Evolutionary conservation across 2,329 filamentous ascomycete species (phyloP).

Genomic region (Ilyonectria sp.): DNA sequence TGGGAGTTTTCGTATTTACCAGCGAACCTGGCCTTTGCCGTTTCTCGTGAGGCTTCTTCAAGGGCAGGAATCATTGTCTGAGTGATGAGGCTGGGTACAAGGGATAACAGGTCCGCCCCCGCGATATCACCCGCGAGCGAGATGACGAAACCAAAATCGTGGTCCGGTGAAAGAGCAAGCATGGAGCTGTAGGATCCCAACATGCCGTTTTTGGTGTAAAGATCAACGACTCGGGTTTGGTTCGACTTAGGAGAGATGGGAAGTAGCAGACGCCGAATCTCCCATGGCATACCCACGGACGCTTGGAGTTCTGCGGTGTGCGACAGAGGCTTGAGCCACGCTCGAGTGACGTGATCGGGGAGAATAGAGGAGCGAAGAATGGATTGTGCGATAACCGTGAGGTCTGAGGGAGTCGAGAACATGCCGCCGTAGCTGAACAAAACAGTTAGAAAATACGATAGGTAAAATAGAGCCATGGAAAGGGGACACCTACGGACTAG

Average conservation of each 20-base stretch:
- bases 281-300: slow-evolving; percentile 62
- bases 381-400: slow-evolving; percentile 9
- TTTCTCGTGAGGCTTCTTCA: background rate
- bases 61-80: background rate
- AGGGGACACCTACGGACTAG: slow-evolving; percentile 15
- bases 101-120: background rate
- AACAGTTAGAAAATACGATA: background rate
- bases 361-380: slow-evolving; percentile 18
- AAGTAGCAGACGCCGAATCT: slow-evolving; percentile 55
- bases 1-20: background rate
- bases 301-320: slow-evolving; percentile 53
- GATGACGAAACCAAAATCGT: slow-evolving; percentile 49
- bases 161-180: slow-evolving; percentile 60
- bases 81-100: background rate
- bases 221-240: slow-evolving; percentile 56
- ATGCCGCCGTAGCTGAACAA: slow-evolving; percentile 11
- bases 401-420: slow-evolving; percentile 15
- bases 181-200: slow-evolving; percentile 55
- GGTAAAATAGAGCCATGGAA: background rate
- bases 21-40: background rate
- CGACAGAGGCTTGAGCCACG: slow-evolving; percentile 60
- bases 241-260: slow-evolving; percentile 37
- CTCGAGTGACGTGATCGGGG: background rate
- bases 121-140: slow-evolving; percentile 32
- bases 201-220: slow-evolving; percentile 62